Conservation (phyloP, 2,329 filamentous ascomycete species). For the Aspergillus sp. region DNA sequence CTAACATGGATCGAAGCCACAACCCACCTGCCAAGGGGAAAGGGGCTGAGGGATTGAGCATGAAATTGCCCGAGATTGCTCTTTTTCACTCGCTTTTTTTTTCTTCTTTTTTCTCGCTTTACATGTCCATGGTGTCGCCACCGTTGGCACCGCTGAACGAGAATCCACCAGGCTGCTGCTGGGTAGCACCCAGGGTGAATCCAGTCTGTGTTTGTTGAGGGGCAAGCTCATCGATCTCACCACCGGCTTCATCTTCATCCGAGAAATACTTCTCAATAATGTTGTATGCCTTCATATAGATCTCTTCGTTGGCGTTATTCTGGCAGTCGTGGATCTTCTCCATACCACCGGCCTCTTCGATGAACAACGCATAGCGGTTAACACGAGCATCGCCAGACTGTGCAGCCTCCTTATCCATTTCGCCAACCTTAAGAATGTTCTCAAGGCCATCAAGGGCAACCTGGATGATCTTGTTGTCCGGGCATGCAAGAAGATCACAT, state of each 20-base stretch:
- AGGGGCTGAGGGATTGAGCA: slow-evolving; percentile 12
- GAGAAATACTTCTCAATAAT: slow-evolving; percentile 99
- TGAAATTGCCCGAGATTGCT: not conserved
- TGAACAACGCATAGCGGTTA: slow-evolving; percentile 96
- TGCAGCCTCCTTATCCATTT: slow-evolving; percentile 90
- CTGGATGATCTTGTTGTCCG: slow-evolving; percentile 99
- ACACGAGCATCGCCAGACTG: slow-evolving; percentile 56
- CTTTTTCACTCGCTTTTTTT: not conserved
- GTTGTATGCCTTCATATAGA: slow-evolving; percentile 99
- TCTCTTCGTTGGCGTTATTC: slow-evolving; percentile 99
- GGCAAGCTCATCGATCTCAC: slow-evolving; percentile 77
- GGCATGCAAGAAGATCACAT: slow-evolving; percentile 91
- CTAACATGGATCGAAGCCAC: slow-evolving; percentile 17
- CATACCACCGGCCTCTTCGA: slow-evolving; percentile 98
- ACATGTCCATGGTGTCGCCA: slow-evolving; percentile 74
- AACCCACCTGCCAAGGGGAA: slow-evolving; percentile 12
- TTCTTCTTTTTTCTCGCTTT: slow-evolving; percentile 36
- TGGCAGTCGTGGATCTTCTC: slow-evolving; percentile 99
- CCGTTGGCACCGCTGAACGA: slow-evolving; percentile 73
- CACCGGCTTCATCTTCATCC: slow-evolving; percentile 82
- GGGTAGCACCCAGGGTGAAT: slow-evolving; percentile 67
- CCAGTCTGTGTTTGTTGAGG: slow-evolving; percentile 69
- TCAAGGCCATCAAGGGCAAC: slow-evolving; percentile 95
- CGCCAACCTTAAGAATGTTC: slow-evolving; percentile 99
- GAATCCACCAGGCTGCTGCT: slow-evolving; percentile 75